Base-by-base conservation (phyloP, 768 basidiomycete species). In the Psilocybe tampanensis region DNA sequence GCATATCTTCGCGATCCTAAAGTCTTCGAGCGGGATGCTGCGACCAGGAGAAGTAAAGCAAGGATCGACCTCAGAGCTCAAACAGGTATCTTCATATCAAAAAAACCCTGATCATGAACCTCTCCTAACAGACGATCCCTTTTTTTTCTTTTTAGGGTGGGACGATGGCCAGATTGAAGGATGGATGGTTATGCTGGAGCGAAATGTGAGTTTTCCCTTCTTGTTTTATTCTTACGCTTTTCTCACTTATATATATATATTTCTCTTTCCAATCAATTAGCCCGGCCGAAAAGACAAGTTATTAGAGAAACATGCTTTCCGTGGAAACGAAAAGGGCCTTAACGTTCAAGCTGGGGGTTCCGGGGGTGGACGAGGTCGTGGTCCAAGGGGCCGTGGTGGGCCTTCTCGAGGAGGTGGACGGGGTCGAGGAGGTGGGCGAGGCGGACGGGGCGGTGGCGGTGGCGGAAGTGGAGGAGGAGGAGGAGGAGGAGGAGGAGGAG, bases 121-220 rank as follows among this genome's bases (percentile, higher is more conserved):
- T 47, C 18, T 58, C 18, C 11, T 55, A 24, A 18, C 53, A 36
- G 34, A 9, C 4, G 8, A 21, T 36, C 21, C 44, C 24, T 33
- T 34, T 5, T 7, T 23, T 52, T 45, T 23, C 29, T 34, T 5
- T 7, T 23, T 52, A 88, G 89, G 89, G 11, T 90, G 88, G 86
- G 75, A 69, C 9, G 86, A 97, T 65, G 89, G 89, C 62, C 94
- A 96, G 66, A 86, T 97, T 23, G 94, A 97, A 70, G 95, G 94
- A 0, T 97, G 94, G 94, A 82, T 74, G 55, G 86, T 91, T 54
- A 93, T 96, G 89, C 70, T 97, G 56, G 95, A 98, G 55, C 76
- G 89, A 62, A 88, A 95, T 65, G 95, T 96, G 65, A 59, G 90
- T 77, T 34, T 29, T 6, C 42, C 41, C 29, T 34, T 29, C 11